Conservation (phyloP, 331 rosid species). For the Spiraea crenata region DNA sequence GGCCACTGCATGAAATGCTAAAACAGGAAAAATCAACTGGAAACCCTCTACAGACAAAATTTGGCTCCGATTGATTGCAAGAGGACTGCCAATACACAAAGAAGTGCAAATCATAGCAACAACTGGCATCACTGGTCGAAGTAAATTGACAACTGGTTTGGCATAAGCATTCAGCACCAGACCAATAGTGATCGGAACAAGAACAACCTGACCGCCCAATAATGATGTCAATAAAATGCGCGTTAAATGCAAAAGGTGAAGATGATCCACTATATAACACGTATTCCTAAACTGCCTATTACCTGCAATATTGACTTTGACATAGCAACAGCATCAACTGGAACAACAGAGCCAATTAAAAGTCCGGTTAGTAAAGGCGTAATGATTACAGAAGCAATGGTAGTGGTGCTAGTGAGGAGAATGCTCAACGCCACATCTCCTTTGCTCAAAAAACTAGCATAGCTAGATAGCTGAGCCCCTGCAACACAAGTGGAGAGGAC, state of each 20-base stretch:
- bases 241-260: not conserved
- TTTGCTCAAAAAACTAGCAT: slow-evolving; percentile 90
- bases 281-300: slow-evolving; percentile 15
- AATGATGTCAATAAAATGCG: slow-evolving; percentile 21
- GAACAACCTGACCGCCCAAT: slow-evolving; percentile 69
- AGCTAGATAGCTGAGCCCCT: slow-evolving; percentile 95
- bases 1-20: slow-evolving; percentile 74
- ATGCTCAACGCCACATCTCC: slow-evolving; percentile 93
- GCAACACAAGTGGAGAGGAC: slow-evolving; percentile 89
- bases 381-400: slow-evolving; percentile 75
- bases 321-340: slow-evolving; percentile 93
- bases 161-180: slow-evolving; percentile 91
- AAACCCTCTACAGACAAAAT: slow-evolving; percentile 78
- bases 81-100: slow-evolving; percentile 94
- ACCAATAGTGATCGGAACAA: slow-evolving; percentile 77
- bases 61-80: slow-evolving; percentile 71
- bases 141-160: slow-evolving; percentile 68
- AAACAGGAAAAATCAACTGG: slow-evolving; percentile 65
- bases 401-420: slow-evolving; percentile 87
- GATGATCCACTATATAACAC: not conserved
- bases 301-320: slow-evolving; percentile 95
- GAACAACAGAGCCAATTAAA: slow-evolving; percentile 86
- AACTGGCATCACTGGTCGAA: slow-evolving; percentile 90
- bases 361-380: slow-evolving; percentile 83
- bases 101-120: slow-evolving; percentile 97